Percentiles rank a stretch among this genome's conserved stretches.
These are phyloP conservation scores for Cyclostephanos invisitatus DNA, from an alignment of 108 stramenopile species.

Conservation along the genomic window DNA sequence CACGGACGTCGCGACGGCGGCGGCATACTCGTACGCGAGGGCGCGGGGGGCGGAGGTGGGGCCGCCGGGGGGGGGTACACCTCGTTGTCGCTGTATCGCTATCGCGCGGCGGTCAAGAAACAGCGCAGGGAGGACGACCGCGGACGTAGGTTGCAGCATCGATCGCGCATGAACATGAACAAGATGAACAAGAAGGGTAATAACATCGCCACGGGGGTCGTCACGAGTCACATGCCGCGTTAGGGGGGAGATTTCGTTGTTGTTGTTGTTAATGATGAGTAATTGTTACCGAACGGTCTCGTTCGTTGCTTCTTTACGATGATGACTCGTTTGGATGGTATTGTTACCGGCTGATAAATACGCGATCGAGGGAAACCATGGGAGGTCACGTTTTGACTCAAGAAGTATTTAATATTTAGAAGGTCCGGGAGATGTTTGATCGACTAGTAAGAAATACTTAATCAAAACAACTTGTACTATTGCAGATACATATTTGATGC, in stretches of 20 bases:
- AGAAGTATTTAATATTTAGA: too few relatives aligned
- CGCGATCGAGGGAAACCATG: too few relatives aligned
- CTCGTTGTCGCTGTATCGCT: slow-evolving; percentile 84
- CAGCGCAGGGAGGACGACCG: slow-evolving; percentile 62
- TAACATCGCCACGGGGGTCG: slow-evolving; percentile 19
- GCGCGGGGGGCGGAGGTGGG: slow-evolving; percentile 8
- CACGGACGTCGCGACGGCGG: slow-evolving; percentile 59
- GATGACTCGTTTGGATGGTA: too few relatives aligned
- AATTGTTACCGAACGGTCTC: too few relatives aligned
- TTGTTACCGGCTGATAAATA: too few relatives aligned
- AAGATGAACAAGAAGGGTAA: slow-evolving; percentile 31
- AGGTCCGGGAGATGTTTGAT: too few relatives aligned
- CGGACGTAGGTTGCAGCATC: slow-evolving; percentile 12
- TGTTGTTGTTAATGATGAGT: too few relatives aligned
- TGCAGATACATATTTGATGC: too few relatives aligned
- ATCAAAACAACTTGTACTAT: too few relatives aligned
- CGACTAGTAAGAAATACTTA: too few relatives aligned
- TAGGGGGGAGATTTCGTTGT: neutral
- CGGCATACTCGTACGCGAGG: slow-evolving; percentile 60
- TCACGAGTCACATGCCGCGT: slow-evolving; percentile 18
- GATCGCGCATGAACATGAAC: slow-evolving; percentile 23
- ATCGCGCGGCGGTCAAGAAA: slow-evolving; percentile 79
- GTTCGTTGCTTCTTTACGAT: too few relatives aligned
- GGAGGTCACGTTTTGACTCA: too few relatives aligned
- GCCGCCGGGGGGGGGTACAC: slow-evolving; percentile 55